Evolutionary conservation across 106 monocot species (phyloP).

Genomic region (Vanilla planifolia): DNA sequence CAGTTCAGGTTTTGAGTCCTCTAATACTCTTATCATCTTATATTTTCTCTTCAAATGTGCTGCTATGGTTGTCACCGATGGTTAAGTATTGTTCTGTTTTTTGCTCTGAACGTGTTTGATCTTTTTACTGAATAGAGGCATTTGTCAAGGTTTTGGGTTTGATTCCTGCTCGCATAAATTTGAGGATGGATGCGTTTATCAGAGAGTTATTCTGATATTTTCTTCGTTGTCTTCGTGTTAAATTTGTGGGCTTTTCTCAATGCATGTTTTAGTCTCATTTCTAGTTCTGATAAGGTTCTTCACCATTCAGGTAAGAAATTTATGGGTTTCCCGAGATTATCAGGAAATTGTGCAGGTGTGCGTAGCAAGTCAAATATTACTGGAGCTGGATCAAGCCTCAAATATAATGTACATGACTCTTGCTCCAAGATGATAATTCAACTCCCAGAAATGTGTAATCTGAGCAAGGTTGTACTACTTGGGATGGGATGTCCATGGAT

Average conservation of each 20-base stretch:
- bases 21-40: neutral
- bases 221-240: neutral
- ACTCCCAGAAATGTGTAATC: conserved; percentile 35
- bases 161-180: too few species aligned
- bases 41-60: neutral
- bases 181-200: neutral
- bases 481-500: neutral
- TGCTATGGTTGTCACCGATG: neutral
- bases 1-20: neutral
- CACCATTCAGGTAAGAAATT: neutral
- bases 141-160: too few species aligned
- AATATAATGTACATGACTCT: conserved; percentile 30
- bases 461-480: conserved; percentile 15
- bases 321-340: conserved; percentile 39
- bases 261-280: neutral
- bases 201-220: neutral
- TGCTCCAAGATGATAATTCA: conserved; percentile 42
- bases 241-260: neutral
- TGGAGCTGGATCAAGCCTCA: neutral
- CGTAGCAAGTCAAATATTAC: conserved; percentile 5
- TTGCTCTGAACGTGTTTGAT: neutral
- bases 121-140: neutral
- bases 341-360: conserved; percentile 13
- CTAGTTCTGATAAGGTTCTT: neutral
- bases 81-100: neutral